Conservation (phyloP, 176 grass and related monocot genomes). For the Oryza rufipogon region DNA sequence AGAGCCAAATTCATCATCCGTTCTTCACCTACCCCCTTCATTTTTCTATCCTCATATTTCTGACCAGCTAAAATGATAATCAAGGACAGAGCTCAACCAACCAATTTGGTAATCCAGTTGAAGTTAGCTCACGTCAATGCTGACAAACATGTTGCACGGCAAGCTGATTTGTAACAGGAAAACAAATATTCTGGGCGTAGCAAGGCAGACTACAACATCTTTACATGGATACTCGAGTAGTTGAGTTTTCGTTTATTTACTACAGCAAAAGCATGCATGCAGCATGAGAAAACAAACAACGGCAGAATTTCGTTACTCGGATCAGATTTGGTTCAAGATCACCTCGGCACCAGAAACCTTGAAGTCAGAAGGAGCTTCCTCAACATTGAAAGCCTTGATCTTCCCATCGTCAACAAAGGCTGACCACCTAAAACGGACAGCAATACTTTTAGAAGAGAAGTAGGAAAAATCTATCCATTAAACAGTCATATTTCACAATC, state of each 20-base stretch:
- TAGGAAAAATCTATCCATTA: background rate
- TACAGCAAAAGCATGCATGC: background rate
- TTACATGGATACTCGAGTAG: background rate
- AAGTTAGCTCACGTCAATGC: background rate
- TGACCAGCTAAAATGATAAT: background rate
- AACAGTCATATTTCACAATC: background rate
- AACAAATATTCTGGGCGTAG: background rate
- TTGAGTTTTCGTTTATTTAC: slow-evolving; percentile 27
- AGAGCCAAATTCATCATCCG: background rate
- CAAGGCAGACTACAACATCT: background rate
- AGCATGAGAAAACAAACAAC: background rate
- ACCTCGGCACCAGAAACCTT: slow-evolving; percentile 86
- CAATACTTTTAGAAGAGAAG: slow-evolving; percentile 1
- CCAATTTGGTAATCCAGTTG: background rate
- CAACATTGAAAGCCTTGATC: slow-evolving; percentile 87
- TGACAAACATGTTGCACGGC: background rate
- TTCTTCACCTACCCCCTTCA: background rate
- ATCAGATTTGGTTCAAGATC: slow-evolving; percentile 86
- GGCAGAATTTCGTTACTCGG: background rate
- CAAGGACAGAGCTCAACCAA: background rate
- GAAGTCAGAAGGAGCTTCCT: slow-evolving; percentile 83
- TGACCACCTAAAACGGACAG: slow-evolving; percentile 67
- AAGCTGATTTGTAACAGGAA: slow-evolving; percentile 4
- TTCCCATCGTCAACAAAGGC: slow-evolving; percentile 86
- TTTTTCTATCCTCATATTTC: background rate